Evolutionary conservation across 768 basidiomycete genomes (phyloP), one percentile per base, ranked within the genome.

Genomic region (Russula sp.): DNA sequence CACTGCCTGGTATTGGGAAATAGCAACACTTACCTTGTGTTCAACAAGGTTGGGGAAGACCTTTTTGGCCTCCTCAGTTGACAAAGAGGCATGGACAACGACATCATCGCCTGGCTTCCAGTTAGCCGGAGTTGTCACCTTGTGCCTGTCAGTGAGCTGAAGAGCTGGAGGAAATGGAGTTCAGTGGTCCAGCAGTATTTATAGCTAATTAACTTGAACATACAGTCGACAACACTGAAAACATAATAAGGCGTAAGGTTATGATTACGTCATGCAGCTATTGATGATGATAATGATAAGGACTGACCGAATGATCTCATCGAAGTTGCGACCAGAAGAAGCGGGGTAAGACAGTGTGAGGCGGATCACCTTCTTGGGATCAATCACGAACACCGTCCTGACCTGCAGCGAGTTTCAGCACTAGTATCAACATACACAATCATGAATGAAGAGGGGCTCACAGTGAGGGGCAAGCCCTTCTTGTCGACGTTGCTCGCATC

Each of bases 341-440:
- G 96, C 95, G 61, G 97, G 97, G 79, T 98, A 98, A 32, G 93
- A 77, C 66, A 99, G 69, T 16, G 85, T 90, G 69, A 97, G 77
- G 64, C 96, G 90, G 72, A 99, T 97, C 69, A 84, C 81, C 78
- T 97, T 93, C 77, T 92, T 93, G 48, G 97, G 95, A 77, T 99
- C 97, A 70, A 99, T 93, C 66, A 99, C 78, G 75, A 96, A 99
- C 63, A 99, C 97, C 8, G 93, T 97, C 63, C 97, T 88, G 75
- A 99, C 85, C 88, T 91, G 59, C 18, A 48, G 29, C 38, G 35
- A 42, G 58, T 22, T 36, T 61, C 39, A 57, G 20, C 20, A 25
- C 29, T 18, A 29, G 35, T n/a, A n/a, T n/a, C n/a, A n/a, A n/a
- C n/a, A 39, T 32, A 22, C 9, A 29, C 22, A 45, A 42, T 11